Conservation (phyloP, 2,329 filamentous ascomycete genomes). For the Pseudophaeomoniella oleicola region DNA sequence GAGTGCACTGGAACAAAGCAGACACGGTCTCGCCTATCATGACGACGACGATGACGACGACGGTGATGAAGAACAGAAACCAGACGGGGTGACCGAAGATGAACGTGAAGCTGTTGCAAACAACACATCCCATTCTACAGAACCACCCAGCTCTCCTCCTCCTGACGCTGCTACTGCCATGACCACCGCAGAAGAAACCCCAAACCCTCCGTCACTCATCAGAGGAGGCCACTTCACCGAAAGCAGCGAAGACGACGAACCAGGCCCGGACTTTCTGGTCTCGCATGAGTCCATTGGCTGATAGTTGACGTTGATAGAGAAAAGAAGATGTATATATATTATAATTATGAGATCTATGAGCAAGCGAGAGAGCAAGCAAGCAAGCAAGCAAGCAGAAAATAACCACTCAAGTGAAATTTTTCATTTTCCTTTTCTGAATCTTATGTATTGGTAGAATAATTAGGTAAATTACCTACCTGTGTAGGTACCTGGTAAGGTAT, state of each 20-base stretch:
- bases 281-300: slow-evolving; percentile 8
- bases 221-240: background rate
- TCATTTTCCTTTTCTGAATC: too few species aligned
- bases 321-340: too few species aligned
- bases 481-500: too few species aligned
- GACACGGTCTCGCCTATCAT: background rate
- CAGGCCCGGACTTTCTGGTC: slow-evolving; percentile 12
- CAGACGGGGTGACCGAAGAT: background rate
- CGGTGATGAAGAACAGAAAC: slow-evolving; percentile 1
- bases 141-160: too few species aligned
- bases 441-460: too few species aligned
- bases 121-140: too few species aligned
- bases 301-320: background rate
- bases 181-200: background rate
- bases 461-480: too few species aligned
- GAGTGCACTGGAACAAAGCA: background rate
- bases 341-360: too few species aligned
- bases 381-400: too few species aligned
- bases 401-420: too few species aligned
- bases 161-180: too few species aligned
- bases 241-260: slow-evolving; percentile 12
- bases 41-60: slow-evolving; percentile 4
- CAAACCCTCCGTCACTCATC: background rate
- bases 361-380: too few species aligned
- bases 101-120: background rate